phyloP scores from a whole-genome alignment of 768 basidiomycete species.

The Multifurca ochricompacta region DNA sequence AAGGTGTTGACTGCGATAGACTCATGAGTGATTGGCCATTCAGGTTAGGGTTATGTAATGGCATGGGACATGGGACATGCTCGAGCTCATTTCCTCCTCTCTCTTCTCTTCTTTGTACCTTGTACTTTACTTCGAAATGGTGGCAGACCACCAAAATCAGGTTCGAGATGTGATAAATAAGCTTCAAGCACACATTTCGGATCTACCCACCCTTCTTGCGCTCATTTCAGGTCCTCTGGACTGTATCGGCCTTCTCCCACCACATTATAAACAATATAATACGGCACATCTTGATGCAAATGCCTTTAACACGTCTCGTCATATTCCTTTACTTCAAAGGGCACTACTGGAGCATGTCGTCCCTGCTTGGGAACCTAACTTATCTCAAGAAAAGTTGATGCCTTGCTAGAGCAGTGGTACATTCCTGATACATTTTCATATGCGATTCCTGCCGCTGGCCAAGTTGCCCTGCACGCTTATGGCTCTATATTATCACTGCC shows the following conservation, averaged over 20 bases:
- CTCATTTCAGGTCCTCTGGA: conserved; percentile 56
- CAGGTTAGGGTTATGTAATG: too few species aligned
- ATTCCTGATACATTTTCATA: conserved; percentile 56
- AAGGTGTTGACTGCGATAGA: too few species aligned
- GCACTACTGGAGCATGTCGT: conserved; percentile 54
- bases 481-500: conserved; percentile 50
- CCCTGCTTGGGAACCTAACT: conserved; percentile 56
- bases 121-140: too few species aligned
- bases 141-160: conserved; percentile 16
- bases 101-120: too few species aligned
- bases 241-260: conserved; percentile 49
- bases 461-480: conserved; percentile 54
- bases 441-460: conserved; percentile 40
- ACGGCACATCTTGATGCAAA: conserved; percentile 30
- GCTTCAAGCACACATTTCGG: conserved; percentile 32
- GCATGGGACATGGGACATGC: too few species aligned
- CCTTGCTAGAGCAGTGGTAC: conserved; percentile 62
- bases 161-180: conserved; percentile 25
- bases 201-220: conserved; percentile 43
- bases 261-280: conserved; percentile 42
- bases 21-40: too few species aligned
- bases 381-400: conserved; percentile 42
- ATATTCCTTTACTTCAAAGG: conserved; percentile 54
- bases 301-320: conserved; percentile 29
- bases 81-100: too few species aligned